A percentile compares a stretch with the other conserved stretches of the same genome.
Conservation (phyloP, 2,329 filamentous ascomycete genomes). For the Phyllosticta capitalensis region DNA sequence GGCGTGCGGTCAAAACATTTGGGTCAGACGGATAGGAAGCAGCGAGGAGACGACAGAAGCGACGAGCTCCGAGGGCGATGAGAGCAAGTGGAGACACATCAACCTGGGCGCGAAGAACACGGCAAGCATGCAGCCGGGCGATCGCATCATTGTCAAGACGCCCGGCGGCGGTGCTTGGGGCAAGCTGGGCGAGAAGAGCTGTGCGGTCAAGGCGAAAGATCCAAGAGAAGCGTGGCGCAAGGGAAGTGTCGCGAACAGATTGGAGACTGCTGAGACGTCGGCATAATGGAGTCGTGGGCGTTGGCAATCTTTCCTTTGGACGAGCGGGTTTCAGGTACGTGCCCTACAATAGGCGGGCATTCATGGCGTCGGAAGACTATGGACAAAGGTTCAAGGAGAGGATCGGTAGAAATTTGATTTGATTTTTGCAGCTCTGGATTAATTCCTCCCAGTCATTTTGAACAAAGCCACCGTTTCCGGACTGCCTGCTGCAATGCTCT, state of each 20-base stretch:
- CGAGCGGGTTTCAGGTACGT: background rate
- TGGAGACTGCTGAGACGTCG: constrained; percentile 41
- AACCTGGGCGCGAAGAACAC: constrained; percentile 75
- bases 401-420: too few species aligned
- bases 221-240: constrained; percentile 49
- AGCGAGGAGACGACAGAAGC: constrained; percentile 12
- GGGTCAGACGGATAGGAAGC: constrained; percentile 41
- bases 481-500: too few species aligned
- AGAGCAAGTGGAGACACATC: constrained; percentile 51
- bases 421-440: too few species aligned
- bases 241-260: constrained; percentile 47
- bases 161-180: constrained; percentile 77
- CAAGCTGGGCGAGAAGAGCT: constrained; percentile 46
- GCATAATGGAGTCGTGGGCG: background rate
- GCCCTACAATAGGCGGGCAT: background rate
- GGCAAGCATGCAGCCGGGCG: constrained; percentile 64
- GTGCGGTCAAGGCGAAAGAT: constrained; percentile 44
- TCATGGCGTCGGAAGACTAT: too few species aligned
- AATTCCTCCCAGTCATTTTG: too few species aligned
- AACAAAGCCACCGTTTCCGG: too few species aligned
- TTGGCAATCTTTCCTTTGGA: background rate
- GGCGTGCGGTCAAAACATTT: constrained; percentile 71
- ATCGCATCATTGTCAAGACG: constrained; percentile 67
- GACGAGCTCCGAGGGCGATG: constrained; percentile 20
- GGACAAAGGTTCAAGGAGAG: too few species aligned